Evolutionary conservation across 306 rosid species (phyloP), one percentile per base, ranked within the genome.

Genomic region (Boehmeria nivea): DNA sequence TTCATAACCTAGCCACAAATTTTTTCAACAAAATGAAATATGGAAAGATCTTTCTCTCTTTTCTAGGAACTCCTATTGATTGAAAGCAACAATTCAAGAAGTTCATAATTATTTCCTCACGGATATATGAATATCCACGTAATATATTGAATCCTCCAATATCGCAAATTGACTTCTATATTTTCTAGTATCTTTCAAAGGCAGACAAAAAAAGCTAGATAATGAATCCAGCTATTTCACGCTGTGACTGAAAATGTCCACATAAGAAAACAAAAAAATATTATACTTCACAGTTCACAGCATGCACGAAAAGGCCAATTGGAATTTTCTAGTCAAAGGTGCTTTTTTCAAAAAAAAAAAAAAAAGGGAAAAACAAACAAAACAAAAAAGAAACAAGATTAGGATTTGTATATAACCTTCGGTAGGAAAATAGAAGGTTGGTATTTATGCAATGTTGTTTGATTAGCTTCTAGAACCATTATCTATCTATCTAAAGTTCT

Each of bases 391-490:
- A n/a, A n/a, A n/a, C n/a, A n/a, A n/a, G n/a, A n/a, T n/a, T n/a
- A n/a, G n/a, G n/a, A n/a, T n/a, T n/a, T 27, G 12, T 25, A 6
- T 39, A 16, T 54, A 21, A 54, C 37, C 63, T 26, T 49, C 10
- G 21, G 12, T 10, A 19, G 50, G n/a, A 6, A 14, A 45, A 42
- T 3, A 24, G 2, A 60, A 18, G 69, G 71, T 75, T 25, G 59
- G 76, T 61, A 33, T 54, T 24, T 34, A 18, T 66, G 59, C 65
- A 63, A 28, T 34, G 24, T 33, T 12, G 14, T 21, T 23, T 23
- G 33, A 39, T 59, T 40, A 8, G 45, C 62, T 69, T 80, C 87
- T 72, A 75, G 84, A 77, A 79, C 17, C 18, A 55, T 54, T n/a
- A 24, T 10, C 43, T 16, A 10, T 0, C 36, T n/a, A n/a, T n/a